Evolutionary conservation across 164 flowering plant genomes (phyloP).

Genomic region (Stephania yunnanensis): DNA sequence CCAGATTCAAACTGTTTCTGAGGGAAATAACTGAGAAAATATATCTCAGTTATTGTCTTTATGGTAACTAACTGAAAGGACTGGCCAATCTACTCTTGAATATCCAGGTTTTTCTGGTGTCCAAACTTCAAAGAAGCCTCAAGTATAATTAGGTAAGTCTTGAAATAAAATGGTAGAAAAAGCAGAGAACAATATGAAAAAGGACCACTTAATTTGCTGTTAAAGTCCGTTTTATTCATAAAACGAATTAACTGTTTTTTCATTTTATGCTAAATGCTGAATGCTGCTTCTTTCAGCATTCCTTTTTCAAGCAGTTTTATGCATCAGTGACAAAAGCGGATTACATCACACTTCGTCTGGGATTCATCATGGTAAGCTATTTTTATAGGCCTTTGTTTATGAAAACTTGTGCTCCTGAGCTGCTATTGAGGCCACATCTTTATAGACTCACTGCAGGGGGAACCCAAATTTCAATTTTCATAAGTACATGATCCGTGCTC

Average conservation of each 20-base stretch:
- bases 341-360: constrained; percentile 46
- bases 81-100: background rate
- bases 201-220: no score
- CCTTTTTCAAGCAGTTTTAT: constrained; percentile 68
- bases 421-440: background rate
- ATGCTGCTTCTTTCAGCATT: constrained; percentile 30
- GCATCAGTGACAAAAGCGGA: constrained; percentile 70
- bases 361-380: constrained; percentile 34
- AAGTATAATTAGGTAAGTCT: background rate
- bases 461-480: constrained; percentile 56
- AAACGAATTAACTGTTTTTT: background rate
- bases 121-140: background rate
- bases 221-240: no score
- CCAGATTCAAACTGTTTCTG: background rate
- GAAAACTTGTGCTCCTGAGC: background rate
- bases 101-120: background rate
- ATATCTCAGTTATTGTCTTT: background rate
- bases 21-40: background rate
- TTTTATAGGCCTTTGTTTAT: background rate
- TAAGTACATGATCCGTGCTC: constrained; percentile 62
- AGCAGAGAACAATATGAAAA: no score
- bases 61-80: background rate
- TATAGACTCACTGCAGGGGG: constrained; percentile 55
- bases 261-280: background rate
- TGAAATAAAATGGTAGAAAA: background rate